Conservation (phyloP, 164 flowering plant species). For the Kalanchoe fedtschenkoi region DNA sequence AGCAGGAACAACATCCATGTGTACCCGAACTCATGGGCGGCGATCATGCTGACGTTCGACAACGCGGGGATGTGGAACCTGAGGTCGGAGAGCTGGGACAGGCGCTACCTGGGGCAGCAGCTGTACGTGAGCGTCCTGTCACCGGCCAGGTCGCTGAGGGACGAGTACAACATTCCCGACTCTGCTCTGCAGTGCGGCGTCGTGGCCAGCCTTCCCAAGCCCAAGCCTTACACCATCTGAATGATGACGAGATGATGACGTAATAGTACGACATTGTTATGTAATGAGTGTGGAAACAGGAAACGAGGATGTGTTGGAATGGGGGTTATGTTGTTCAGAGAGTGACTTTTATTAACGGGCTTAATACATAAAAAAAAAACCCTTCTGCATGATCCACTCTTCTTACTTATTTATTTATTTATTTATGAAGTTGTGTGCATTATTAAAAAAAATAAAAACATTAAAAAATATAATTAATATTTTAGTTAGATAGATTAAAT, state of each 20-base stretch:
- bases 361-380: background rate
- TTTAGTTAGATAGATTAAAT: too few species aligned
- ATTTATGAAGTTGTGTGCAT: too few species aligned
- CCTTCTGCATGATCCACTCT: background rate
- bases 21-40: slow-evolving; percentile 59
- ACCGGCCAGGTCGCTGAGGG: slow-evolving; percentile 40
- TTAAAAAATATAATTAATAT: too few species aligned
- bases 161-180: slow-evolving; percentile 50
- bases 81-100: slow-evolving; percentile 39
- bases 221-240: slow-evolving; percentile 22
- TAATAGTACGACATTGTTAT: too few species aligned
- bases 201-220: slow-evolving; percentile 28
- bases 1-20: slow-evolving; percentile 49
- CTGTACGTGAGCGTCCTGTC: slow-evolving; percentile 44
- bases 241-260: too few species aligned
- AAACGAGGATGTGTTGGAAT: background rate
- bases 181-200: slow-evolving; percentile 27
- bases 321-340: background rate
- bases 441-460: too few species aligned
- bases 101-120: slow-evolving; percentile 47
- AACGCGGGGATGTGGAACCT: slow-evolving; percentile 64
- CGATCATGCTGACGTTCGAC: slow-evolving; percentile 42
- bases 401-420: too few species aligned
- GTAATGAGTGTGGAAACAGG: too few species aligned
- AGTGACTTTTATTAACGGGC: background rate